These are phyloP conservation scores for Verticillium alfalfae DNA, from an alignment of 2,329 filamentous ascomycete species.

Conservation along the genomic window DNA sequence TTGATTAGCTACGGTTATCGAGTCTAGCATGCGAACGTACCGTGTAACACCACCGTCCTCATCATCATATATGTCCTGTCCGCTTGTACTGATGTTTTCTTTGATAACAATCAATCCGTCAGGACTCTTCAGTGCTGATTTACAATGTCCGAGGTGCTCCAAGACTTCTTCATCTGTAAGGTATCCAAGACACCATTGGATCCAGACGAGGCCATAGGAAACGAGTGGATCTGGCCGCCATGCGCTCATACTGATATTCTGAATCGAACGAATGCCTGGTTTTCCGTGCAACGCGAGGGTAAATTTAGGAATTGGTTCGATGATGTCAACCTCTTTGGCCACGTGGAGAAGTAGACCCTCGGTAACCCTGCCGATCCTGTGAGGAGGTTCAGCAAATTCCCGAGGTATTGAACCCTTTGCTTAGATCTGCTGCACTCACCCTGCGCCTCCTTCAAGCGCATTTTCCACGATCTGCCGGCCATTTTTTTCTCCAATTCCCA, in stretches of 20 bases:
- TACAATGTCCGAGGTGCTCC: slow-evolving; percentile 58
- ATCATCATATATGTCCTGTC: slow-evolving; percentile 66
- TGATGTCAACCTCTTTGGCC: slow-evolving; percentile 58
- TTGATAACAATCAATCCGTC: slow-evolving; percentile 26
- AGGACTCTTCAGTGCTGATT: slow-evolving; percentile 22
- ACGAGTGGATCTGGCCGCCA: slow-evolving; percentile 47
- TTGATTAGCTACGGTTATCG: not conserved
- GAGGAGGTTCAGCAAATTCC: not conserved
- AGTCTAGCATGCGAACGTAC: slow-evolving; percentile 24
- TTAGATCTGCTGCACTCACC: not conserved
- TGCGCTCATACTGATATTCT: slow-evolving; percentile 66
- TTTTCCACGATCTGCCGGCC: too few species aligned
- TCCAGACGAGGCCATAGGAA: slow-evolving; percentile 77
- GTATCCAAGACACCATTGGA: slow-evolving; percentile 84
- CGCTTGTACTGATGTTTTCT: slow-evolving; percentile 64
- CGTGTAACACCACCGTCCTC: slow-evolving; percentile 73
- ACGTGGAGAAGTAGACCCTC: slow-evolving; percentile 66
- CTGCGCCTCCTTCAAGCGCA: too few species aligned
- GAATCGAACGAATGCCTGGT: slow-evolving; percentile 57
- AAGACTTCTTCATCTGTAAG: slow-evolving; percentile 69
- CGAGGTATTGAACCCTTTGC: not conserved
- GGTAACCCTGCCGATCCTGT: slow-evolving; percentile 75
- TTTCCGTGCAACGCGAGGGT: slow-evolving; percentile 54
- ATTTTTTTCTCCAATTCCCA: too few species aligned
- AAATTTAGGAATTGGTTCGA: slow-evolving; percentile 85